phyloP scores from a whole-genome alignment of 768 basidiomycete species.

The Phylloporus sp. region DNA sequence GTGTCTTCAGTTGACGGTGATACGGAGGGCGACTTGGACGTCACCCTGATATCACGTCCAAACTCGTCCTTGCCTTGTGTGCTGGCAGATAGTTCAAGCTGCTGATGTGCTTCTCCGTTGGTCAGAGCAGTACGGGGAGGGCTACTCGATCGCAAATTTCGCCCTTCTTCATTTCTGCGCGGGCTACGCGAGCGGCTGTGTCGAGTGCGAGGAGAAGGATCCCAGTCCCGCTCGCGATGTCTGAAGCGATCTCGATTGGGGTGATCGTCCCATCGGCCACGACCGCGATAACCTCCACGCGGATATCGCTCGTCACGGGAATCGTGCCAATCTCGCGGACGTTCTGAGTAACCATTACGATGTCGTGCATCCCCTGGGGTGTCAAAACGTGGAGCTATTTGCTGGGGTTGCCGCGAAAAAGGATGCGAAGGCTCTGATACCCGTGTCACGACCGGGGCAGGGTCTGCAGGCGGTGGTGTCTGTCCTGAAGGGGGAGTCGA shows the following conservation, averaged over 20 bases:
- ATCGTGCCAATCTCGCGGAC: slow-evolving; percentile 43
- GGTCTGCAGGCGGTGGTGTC: slow-evolving; percentile 23
- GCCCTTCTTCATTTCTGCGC: slow-evolving; percentile 49
- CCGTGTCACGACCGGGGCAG: not conserved
- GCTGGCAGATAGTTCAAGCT: slow-evolving; percentile 26
- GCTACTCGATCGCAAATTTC: slow-evolving; percentile 54
- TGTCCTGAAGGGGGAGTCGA: slow-evolving; percentile 20
- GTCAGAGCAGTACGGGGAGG: slow-evolving; percentile 50
- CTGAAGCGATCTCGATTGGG: slow-evolving; percentile 39
- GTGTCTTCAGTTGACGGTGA: slow-evolving; percentile 25
- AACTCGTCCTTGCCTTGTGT: slow-evolving; percentile 75
- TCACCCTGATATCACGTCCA: slow-evolving; percentile 71
- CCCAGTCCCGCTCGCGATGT: slow-evolving; percentile 44
- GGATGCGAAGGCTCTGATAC: slow-evolving; percentile 23
- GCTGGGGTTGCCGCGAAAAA: not conserved
- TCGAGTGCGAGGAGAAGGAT: slow-evolving; percentile 41
- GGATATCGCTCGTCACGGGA: slow-evolving; percentile 48
- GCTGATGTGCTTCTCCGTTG: slow-evolving; percentile 25
- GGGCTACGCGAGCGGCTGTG: slow-evolving; percentile 77
- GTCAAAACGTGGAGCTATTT: slow-evolving; percentile 27
- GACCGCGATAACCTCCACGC: slow-evolving; percentile 58
- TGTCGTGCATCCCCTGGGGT: slow-evolving; percentile 39
- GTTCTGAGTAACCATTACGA: slow-evolving; percentile 32
- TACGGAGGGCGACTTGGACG: slow-evolving; percentile 38
- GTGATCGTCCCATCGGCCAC: slow-evolving; percentile 65